A percentile compares a stretch with the other conserved stretches of the same genome.
Evolutionary conservation across 495 filamentous ascomycete genomes (phyloP).

Genomic region (Xylaria nigripes): DNA sequence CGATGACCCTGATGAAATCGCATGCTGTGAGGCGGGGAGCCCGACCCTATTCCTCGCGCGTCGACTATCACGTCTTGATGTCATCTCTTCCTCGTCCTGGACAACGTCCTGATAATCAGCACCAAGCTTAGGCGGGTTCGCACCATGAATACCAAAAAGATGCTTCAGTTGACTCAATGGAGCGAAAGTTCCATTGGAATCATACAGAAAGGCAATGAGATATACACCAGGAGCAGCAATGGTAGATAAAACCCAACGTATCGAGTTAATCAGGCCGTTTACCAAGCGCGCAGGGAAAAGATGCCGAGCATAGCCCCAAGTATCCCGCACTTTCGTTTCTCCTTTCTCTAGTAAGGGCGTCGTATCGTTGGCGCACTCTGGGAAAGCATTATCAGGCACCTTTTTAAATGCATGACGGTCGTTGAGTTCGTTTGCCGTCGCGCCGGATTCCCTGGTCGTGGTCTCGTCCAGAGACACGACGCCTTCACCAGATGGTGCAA

Average conservation of each 20-base stretch:
- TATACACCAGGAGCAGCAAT: conserved; percentile 72
- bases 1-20: conserved; percentile 49
- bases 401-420: conserved; percentile 16
- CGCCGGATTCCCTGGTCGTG: conserved; percentile 23
- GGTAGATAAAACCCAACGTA: conserved; percentile 69
- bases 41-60: conserved; percentile 12
- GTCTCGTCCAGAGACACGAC: conserved; percentile 23
- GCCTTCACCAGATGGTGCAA: conserved; percentile 36
- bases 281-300: conserved; percentile 52
- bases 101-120: conserved; percentile 28
- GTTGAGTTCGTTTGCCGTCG: conserved; percentile 23
- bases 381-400: conserved; percentile 22
- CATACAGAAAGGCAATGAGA: conserved; percentile 69
- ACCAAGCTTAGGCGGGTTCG: conserved; percentile 28
- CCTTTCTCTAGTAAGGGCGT: conserved; percentile 50
- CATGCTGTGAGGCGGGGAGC: conserved; percentile 28
- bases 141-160: conserved; percentile 42
- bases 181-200: conserved; percentile 73
- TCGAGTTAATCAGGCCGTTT: conserved; percentile 50
- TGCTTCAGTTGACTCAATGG: conserved; percentile 53
- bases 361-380: conserved; percentile 50
- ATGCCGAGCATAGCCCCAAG: conserved; percentile 37
- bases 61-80: conserved; percentile 4
- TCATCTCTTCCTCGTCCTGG: conserved; percentile 24
- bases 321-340: conserved; percentile 29